Percentiles rank a stretch among this genome's conserved stretches.
These are phyloP conservation scores for Baeospora myosura DNA, from an alignment of 1,284 basidiomycete genomes.

Conservation along the genomic window DNA sequence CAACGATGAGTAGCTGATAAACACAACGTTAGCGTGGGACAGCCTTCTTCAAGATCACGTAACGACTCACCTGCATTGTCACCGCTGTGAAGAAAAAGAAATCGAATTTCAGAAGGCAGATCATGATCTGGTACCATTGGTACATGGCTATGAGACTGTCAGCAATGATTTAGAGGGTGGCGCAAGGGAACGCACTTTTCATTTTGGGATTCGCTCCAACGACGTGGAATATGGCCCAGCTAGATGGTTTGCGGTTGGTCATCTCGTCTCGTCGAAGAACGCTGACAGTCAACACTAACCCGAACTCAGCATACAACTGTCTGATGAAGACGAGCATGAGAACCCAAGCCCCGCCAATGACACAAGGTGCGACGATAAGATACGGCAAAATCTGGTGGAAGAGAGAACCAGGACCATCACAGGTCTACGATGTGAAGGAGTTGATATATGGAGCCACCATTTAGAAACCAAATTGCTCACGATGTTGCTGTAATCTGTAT, in stretches of 20 bases:
- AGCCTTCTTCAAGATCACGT: not conserved
- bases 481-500: conserved; percentile 15
- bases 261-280: too few species aligned
- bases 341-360: conserved; percentile 47
- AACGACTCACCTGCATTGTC: conserved; percentile 64
- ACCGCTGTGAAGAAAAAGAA: conserved; percentile 82
- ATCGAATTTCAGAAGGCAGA: conserved; percentile 81
- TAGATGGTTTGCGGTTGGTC: too few species aligned
- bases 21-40: conserved; percentile 8
- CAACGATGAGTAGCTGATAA: conserved; percentile 63
- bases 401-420: conserved; percentile 36
- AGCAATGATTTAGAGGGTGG: conserved; percentile 6
- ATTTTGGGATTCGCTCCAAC: conserved; percentile 75
- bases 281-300: too few species aligned
- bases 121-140: conserved; percentile 76
- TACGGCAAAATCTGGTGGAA: conserved; percentile 37
- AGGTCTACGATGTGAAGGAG: conserved; percentile 38
- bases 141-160: conserved; percentile 57
- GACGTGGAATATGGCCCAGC: conserved; percentile 82
- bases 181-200: conserved; percentile 50
- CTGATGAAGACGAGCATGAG: conserved; percentile 47
- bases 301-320: conserved; percentile 53
- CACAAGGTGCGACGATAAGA: conserved; percentile 47
- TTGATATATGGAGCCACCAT: conserved; percentile 8
- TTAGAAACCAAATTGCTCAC: conserved; percentile 18